phyloP scores from a whole-genome alignment of 2,329 filamentous ascomycete genomes.

The Venturia asperata region DNA sequence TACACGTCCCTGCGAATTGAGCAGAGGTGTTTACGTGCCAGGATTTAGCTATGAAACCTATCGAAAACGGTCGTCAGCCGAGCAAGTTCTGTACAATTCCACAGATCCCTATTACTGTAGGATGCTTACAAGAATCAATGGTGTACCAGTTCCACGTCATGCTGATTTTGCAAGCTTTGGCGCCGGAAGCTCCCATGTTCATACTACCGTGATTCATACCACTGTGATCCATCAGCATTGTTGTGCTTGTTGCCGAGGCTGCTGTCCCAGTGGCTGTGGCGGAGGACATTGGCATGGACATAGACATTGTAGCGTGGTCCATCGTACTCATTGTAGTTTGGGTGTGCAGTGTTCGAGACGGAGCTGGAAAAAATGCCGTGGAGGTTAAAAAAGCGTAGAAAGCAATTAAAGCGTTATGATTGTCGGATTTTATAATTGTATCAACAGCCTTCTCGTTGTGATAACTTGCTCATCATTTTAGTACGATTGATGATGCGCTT shows the following conservation, averaged over 20 bases:
- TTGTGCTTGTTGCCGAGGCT: constrained; percentile 13
- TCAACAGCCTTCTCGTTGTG: neutral
- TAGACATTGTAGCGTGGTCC: constrained; percentile 7
- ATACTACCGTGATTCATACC: constrained; percentile 24
- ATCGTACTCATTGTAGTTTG: no score
- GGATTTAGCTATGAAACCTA: constrained; percentile 56
- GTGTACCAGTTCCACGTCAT: constrained; percentile 47
- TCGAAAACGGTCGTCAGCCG: neutral
- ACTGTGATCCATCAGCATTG: constrained; percentile 20
- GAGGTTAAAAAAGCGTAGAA: neutral
- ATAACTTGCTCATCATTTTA: neutral
- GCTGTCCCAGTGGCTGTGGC: neutral
- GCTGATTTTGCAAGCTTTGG: constrained; percentile 33
- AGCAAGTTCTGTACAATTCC: no score
- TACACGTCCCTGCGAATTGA: constrained; percentile 74
- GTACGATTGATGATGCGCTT: neutral
- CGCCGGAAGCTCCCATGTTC: constrained; percentile 26
- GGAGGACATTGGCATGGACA: constrained; percentile 19
- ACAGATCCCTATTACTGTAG: constrained; percentile 26
- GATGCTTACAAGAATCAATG: constrained; percentile 3
- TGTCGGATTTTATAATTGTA: no score
- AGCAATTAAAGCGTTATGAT: neutral
- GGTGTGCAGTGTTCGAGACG: neutral
- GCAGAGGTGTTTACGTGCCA: constrained; percentile 66
- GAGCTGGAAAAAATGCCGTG: neutral